phyloP scores from a whole-genome alignment of 352 stramenopile species.

The Phytopythium montanum region DNA sequence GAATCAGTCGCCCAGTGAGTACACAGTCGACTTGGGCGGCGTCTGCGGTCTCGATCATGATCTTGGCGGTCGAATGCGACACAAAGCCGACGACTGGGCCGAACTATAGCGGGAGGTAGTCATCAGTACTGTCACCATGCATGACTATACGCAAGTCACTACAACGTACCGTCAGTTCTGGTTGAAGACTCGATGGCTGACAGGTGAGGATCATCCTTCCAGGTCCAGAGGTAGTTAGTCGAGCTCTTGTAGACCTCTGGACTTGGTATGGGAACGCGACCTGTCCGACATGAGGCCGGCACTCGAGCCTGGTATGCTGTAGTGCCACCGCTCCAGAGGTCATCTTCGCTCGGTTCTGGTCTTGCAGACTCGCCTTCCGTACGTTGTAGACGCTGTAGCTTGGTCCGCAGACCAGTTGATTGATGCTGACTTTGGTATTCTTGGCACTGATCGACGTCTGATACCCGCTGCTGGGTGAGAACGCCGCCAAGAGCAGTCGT shows the following conservation, averaged over 20 bases:
- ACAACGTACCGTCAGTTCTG: conserved; percentile 2
- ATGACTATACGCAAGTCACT: neutral
- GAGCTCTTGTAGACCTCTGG: neutral
- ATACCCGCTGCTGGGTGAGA: conserved; percentile 11
- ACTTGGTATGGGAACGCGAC: neutral
- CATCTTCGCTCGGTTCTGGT: conserved; percentile 1
- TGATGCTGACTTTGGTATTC: conserved; percentile 29
- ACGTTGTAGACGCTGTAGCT: conserved; percentile 6
- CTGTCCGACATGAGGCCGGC: conserved; percentile 2
- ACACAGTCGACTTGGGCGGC: conserved; percentile 34
- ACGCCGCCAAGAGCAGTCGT: conserved; percentile 22
- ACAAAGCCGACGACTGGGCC: conserved; percentile 45
- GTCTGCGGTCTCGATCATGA: conserved; percentile 40
- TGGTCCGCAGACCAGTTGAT: conserved; percentile 39
- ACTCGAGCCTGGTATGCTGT: neutral
- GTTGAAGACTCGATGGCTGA: neutral
- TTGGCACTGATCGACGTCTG: conserved; percentile 24
- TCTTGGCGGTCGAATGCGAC: conserved; percentile 17
- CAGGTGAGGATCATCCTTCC: neutral
- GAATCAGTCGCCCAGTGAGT: conserved; percentile 30
- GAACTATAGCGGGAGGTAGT: conserved; percentile 13
- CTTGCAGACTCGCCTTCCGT: neutral
- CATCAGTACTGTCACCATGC: neutral
- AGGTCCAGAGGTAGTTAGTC: neutral
- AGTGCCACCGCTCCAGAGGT: neutral